These are phyloP conservation scores for Ophiocordyceps camponoti-leonardi DNA, from an alignment of 2,329 filamentous ascomycete genomes.

Conservation along the genomic window DNA sequence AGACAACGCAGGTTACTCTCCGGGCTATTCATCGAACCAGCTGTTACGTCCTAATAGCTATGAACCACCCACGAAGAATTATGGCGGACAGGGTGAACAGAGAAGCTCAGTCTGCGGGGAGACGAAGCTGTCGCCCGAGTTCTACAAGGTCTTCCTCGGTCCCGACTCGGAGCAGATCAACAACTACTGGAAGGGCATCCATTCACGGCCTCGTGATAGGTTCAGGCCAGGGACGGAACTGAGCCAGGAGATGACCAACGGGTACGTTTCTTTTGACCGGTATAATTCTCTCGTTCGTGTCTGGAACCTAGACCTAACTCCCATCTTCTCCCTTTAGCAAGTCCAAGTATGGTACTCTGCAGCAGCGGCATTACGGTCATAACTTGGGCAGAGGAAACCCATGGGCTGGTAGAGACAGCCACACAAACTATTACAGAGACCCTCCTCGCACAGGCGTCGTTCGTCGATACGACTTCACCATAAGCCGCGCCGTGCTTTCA, in stretches of 20 bases:
- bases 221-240: neutral
- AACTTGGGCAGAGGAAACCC: conserved; percentile 29
- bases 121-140: neutral
- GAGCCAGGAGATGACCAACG: neutral
- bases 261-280: neutral
- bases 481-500: conserved; percentile 30
- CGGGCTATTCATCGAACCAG: too few relatives aligned
- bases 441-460: conserved; percentile 36
- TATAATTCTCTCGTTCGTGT: neutral
- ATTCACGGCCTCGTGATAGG: neutral
- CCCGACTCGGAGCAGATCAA: neutral
- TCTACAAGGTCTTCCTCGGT: neutral
- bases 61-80: too few relatives aligned
- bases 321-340: neutral
- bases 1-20: too few relatives aligned
- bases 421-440: conserved; percentile 31
- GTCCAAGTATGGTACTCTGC: neutral
- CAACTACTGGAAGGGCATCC: neutral
- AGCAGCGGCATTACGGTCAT: neutral
- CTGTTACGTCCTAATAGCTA: too few relatives aligned
- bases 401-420: conserved; percentile 28
- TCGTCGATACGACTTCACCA: conserved; percentile 34
- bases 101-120: too few relatives aligned
- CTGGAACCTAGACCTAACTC: too few relatives aligned
- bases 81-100: too few relatives aligned